Conservation (phyloP, 2,329 filamentous ascomycete species). For the Talaromyces rugulosus region DNA sequence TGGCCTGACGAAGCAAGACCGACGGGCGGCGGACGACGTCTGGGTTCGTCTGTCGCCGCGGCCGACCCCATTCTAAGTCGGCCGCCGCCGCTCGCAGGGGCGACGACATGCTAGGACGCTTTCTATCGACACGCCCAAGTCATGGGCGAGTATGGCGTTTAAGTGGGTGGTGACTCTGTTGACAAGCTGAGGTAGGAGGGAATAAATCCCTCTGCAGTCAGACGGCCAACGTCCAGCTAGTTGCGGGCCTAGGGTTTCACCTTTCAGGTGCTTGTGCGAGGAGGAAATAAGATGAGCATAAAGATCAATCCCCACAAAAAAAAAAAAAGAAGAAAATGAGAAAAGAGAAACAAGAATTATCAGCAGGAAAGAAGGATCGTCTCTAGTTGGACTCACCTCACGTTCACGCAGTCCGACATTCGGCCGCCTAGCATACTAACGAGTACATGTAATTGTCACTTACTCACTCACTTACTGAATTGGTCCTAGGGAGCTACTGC, state of each 20-base stretch:
- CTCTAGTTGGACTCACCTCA: neutral
- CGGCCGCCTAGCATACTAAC: neutral
- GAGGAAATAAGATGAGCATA: neutral
- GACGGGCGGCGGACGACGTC: constrained; percentile 13
- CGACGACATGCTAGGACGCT: constrained; percentile 7
- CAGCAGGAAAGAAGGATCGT: neutral
- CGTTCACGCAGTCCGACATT: neutral
- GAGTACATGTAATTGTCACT: neutral
- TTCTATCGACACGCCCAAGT: neutral
- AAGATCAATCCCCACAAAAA: neutral
- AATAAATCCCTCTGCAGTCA: neutral
- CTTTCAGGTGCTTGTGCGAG: neutral
- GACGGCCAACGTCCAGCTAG: neutral
- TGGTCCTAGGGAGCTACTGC: neutral
- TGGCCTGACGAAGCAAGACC: constrained; percentile 13
- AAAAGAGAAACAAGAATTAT: neutral
- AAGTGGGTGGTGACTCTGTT: neutral
- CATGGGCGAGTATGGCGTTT: neutral
- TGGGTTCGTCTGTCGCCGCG: constrained; percentile 16
- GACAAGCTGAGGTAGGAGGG: neutral
- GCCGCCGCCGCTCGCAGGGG: constrained; percentile 6
- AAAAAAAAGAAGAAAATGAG: neutral
- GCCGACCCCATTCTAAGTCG: constrained; percentile 10
- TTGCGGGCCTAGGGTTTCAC: neutral
- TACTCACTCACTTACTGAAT: neutral